Percentiles rank a stretch among this genome's conserved stretches.
Evolutionary conservation across 805 yeast species (phyloP).

Genomic region (Wickerhamiella sorbophila): DNA sequence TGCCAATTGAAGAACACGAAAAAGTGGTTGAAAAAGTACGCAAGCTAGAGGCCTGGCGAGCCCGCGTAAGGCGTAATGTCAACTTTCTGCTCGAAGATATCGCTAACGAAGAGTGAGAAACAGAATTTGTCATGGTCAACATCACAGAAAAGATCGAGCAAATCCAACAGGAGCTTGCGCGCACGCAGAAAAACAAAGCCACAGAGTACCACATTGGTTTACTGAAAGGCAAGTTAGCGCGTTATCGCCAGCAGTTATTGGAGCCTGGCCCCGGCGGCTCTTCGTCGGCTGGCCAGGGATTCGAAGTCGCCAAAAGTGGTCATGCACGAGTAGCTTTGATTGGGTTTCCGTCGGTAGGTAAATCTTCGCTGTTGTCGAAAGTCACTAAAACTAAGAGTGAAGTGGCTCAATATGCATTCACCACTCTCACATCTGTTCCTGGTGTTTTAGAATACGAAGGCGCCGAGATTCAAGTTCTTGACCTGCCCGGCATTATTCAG

Average conservation of each 20-base stretch:
- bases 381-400: constrained; percentile 90
- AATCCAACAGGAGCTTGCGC: constrained; percentile 83
- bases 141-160: constrained; percentile 59
- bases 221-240: constrained; percentile 84
- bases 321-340: constrained; percentile 91
- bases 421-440: constrained; percentile 92
- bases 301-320: constrained; percentile 89
- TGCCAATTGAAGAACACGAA: neutral
- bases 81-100: neutral
- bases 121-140: constrained; percentile 17
- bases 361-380: constrained; percentile 75
- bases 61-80: neutral
- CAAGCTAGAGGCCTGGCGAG: neutral
- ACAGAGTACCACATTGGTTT: constrained; percentile 94
- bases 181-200: constrained; percentile 95
- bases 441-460: constrained; percentile 92
- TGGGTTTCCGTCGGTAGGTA: constrained; percentile 97
- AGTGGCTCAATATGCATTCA: constrained; percentile 88
- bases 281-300: constrained; percentile 66
- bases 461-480: constrained; percentile 94
- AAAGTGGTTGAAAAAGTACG: neutral
- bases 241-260: constrained; percentile 76
- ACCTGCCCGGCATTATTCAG: constrained; percentile 90
- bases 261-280: constrained; percentile 75
- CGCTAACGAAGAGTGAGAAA: neutral